Percentiles rank a stretch among this genome's conserved stretches.
Conservation (phyloP, 768 basidiomycete genomes). For the Trametes meyenii region DNA sequence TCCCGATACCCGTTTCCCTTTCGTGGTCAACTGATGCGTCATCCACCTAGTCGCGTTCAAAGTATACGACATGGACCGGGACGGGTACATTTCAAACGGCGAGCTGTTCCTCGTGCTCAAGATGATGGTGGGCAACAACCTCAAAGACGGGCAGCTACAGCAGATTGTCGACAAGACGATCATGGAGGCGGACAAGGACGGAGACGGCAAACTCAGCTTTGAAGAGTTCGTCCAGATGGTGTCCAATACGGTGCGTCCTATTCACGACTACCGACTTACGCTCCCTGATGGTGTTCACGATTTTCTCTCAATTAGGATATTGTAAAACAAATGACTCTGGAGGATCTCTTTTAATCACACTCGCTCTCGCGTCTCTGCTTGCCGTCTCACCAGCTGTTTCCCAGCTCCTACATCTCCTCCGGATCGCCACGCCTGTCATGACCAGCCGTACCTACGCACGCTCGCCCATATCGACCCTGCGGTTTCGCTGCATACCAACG, state of each 20-base stretch:
- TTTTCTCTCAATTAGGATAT: conserved; percentile 68
- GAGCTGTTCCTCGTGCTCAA: conserved; percentile 98
- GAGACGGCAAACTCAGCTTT: conserved; percentile 95
- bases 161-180: conserved; percentile 99
- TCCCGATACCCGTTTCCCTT: neutral
- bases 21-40: neutral
- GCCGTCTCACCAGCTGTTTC: neutral
- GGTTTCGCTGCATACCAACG: conserved; percentile 22
- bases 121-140: conserved; percentile 99
- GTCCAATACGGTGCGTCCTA: conserved; percentile 79
- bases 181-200: conserved; percentile 99
- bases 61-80: conserved; percentile 98
- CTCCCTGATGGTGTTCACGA: neutral
- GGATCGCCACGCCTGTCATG: conserved; percentile 14
- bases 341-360: conserved; percentile 74
- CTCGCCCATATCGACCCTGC: conserved; percentile 14
- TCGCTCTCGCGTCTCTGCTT: neutral
- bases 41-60: conserved; percentile 90
- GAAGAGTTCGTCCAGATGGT: conserved; percentile 98
- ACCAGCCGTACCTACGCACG: conserved; percentile 11
- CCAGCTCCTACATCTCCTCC: neutral
- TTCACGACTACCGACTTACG: neutral
- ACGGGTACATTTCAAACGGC: conserved; percentile 97
- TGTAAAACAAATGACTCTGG: conserved; percentile 98
- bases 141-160: conserved; percentile 99